Percentiles rank a stretch among this genome's conserved stretches.
These are phyloP conservation scores for Vanderwaltozyma yarrowii DNA, from an alignment of 805 yeast genomes.

Conservation along the genomic window DNA sequence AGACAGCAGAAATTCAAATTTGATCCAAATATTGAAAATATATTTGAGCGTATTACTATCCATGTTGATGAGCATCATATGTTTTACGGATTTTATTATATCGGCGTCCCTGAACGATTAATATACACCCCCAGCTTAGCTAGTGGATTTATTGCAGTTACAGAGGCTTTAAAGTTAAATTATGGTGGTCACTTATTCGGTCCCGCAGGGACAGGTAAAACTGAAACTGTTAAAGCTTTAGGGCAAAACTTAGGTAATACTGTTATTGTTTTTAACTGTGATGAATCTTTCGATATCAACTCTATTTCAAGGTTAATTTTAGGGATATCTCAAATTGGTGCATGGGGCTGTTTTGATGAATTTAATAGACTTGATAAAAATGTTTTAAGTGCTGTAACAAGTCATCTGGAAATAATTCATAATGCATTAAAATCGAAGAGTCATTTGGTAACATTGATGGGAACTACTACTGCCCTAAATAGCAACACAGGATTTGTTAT, in stretches of 20 bases:
- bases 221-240: constrained; percentile 79
- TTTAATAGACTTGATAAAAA: constrained; percentile 68
- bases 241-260: constrained; percentile 70
- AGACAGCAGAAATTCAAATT: constrained; percentile 43
- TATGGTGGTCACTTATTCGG: constrained; percentile 91
- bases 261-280: constrained; percentile 86
- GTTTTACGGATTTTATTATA: constrained; percentile 75
- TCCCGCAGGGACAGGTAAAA: constrained; percentile 97
- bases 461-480: constrained; percentile 29
- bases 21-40: constrained; percentile 19
- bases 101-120: constrained; percentile 62
- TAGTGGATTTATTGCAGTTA: constrained; percentile 54
- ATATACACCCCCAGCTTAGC: constrained; percentile 69
- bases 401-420: constrained; percentile 68
- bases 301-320: constrained; percentile 66
- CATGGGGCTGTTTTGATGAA: constrained; percentile 96
- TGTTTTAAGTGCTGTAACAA: constrained; percentile 75
- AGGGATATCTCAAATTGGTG: constrained; percentile 76
- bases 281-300: constrained; percentile 73
- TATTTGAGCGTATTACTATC: constrained; percentile 36
- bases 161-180: constrained; percentile 61
- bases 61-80: constrained; percentile 34
- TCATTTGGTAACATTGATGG: not conserved
- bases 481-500: constrained; percentile 64
- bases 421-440: constrained; percentile 30